Conservation (phyloP, 768 basidiomycete genomes). For the Psilocybe subaeruginosa region DNA sequence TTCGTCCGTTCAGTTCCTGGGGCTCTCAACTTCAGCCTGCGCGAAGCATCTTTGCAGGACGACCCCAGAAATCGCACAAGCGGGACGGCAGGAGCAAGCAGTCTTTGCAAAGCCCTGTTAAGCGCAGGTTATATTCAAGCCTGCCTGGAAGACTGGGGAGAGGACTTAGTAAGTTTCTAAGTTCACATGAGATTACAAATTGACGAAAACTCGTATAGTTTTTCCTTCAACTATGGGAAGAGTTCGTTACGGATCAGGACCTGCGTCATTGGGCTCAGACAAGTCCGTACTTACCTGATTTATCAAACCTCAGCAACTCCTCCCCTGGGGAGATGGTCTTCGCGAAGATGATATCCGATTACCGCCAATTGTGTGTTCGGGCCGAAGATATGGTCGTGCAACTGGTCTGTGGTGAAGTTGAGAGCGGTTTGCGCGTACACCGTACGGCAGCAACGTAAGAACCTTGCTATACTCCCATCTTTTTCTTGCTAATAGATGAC, state of each 20-base stretch:
- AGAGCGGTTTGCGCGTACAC: slow-evolving; percentile 73
- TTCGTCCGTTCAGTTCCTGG: slow-evolving; percentile 93
- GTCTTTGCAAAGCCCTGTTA: slow-evolving; percentile 84
- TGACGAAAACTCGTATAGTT: slow-evolving; percentile 52
- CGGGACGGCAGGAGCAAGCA: slow-evolving; percentile 82
- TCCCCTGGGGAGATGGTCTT: slow-evolving; percentile 73
- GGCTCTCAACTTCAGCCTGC: slow-evolving; percentile 61
- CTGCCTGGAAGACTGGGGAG: slow-evolving; percentile 82
- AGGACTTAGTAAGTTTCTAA: slow-evolving; percentile 71
- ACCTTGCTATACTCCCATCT: slow-evolving; percentile 7
- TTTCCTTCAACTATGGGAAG: slow-evolving; percentile 89
- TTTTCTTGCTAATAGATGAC: neutral
- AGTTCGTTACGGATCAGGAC: slow-evolving; percentile 64
- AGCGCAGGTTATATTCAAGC: slow-evolving; percentile 76
- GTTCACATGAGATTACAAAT: neutral
- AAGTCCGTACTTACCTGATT: slow-evolving; percentile 54
- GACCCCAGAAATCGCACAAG: slow-evolving; percentile 73
- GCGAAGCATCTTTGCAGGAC: slow-evolving; percentile 44
- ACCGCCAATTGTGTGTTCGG: slow-evolving; percentile 59
- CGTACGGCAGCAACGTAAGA: slow-evolving; percentile 47
- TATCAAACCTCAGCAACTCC: slow-evolving; percentile 29
- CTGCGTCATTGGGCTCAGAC: slow-evolving; percentile 58
- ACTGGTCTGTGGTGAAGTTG: slow-evolving; percentile 82
- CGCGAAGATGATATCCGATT: slow-evolving; percentile 71
- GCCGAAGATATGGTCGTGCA: slow-evolving; percentile 89